Percentiles rank a stretch among this genome's conserved stretches.
Evolutionary conservation across 2,329 filamentous ascomycete genomes (phyloP).

Genomic region (Cladosporium cucumerinum): DNA sequence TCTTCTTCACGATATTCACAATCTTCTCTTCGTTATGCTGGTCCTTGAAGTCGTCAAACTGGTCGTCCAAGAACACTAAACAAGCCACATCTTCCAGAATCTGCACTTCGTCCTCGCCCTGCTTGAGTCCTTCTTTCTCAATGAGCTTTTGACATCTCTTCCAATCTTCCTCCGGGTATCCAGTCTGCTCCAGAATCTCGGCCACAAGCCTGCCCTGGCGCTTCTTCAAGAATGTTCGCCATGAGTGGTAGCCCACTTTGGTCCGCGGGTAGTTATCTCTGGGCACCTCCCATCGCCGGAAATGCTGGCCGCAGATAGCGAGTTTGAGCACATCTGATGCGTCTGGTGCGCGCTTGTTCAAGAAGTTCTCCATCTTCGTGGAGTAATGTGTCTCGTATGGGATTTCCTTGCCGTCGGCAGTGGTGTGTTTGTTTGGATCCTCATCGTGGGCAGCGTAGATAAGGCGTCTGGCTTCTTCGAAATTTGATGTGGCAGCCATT

Average conservation of each 20-base stretch:
- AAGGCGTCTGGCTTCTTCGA: constrained; percentile 54
- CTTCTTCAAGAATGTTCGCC: constrained; percentile 72
- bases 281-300: constrained; percentile 80
- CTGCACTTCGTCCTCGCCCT: constrained; percentile 64
- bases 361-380: constrained; percentile 72
- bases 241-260: constrained; percentile 72
- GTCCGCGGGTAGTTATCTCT: constrained; percentile 70
- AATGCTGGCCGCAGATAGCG: constrained; percentile 80
- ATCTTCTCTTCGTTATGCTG: constrained; percentile 75
- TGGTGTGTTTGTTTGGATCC: constrained; percentile 59
- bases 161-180: constrained; percentile 53
- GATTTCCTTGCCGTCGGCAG: constrained; percentile 44
- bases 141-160: constrained; percentile 67
- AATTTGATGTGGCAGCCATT: constrained; percentile 23
- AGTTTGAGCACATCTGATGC: constrained; percentile 67
- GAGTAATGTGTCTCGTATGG: constrained; percentile 84
- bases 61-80: constrained; percentile 81
- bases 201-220: constrained; percentile 62
- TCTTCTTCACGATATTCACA: constrained; percentile 66
- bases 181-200: constrained; percentile 51
- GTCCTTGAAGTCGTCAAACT: constrained; percentile 76
- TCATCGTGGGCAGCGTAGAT: constrained; percentile 71
- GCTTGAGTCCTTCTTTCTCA: constrained; percentile 69
- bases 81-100: constrained; percentile 81
- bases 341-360: constrained; percentile 56